Evolutionary conservation across 805 yeast species (phyloP).

Genomic region (Spathaspora arborariae): DNA sequence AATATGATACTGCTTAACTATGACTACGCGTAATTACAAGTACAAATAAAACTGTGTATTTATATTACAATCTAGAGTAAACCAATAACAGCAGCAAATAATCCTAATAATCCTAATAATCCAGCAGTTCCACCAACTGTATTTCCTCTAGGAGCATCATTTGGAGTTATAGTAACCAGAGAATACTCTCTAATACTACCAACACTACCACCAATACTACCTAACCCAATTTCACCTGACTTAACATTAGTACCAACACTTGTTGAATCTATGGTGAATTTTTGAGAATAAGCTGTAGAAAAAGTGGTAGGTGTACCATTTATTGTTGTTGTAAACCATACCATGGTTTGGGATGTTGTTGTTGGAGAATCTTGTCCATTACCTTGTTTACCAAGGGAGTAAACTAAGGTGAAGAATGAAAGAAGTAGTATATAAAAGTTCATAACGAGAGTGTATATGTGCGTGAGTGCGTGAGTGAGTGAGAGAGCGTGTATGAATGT

Average conservation of each 20-base stretch:
- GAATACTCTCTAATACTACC: constrained; percentile 30
- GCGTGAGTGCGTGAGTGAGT: neutral
- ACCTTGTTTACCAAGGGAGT: constrained; percentile 17
- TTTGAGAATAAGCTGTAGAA: constrained; percentile 20
- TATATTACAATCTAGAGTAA: constrained; percentile 2
- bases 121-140: constrained; percentile 12
- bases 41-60: neutral
- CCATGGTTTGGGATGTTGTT: constrained; percentile 21
- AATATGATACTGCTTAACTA: neutral
- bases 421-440: neutral
- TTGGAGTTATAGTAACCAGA: constrained; percentile 19
- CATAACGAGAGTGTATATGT: neutral
- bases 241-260: constrained; percentile 16
- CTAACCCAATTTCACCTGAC: constrained; percentile 31
- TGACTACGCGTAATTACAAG: neutral
- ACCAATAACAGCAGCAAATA: constrained; percentile 12
- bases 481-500: neutral
- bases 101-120: constrained; percentile 14
- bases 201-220: constrained; percentile 21
- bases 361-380: constrained; percentile 14
- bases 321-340: constrained; percentile 32
- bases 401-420: constrained; percentile 1
- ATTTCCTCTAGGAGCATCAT: constrained; percentile 11
- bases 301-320: constrained; percentile 26
- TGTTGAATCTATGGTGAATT: constrained; percentile 21